Percentiles rank a stretch among this genome's conserved stretches.
phyloP scores from a whole-genome alignment of 257 asterid genomes.

The Nicotiana attenuata region DNA sequence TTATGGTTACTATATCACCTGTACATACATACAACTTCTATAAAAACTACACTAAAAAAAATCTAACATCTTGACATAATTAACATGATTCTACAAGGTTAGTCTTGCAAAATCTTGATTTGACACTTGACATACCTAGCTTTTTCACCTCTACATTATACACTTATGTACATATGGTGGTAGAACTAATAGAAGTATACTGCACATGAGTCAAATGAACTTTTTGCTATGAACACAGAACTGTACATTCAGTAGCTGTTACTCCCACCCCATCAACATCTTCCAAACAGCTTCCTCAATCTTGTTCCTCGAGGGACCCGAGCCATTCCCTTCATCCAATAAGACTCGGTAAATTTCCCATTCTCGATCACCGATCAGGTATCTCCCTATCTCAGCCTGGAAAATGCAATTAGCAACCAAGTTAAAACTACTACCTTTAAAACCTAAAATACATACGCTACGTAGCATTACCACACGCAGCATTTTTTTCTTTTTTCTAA shows the following conservation, averaged over 20 bases:
- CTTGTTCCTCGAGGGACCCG: slow-evolving; percentile 38
- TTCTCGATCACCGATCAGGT: slow-evolving; percentile 63
- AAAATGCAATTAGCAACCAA: not conserved
- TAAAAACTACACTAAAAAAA: not conserved
- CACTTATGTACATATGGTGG: not conserved
- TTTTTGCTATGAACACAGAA: not conserved
- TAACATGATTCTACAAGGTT: slow-evolving; percentile 15
- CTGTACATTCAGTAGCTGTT: not conserved
- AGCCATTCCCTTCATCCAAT: slow-evolving; percentile 68
- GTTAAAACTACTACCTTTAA: not conserved
- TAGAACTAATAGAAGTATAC: not conserved
- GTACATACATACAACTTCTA: not conserved
- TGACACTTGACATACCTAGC: not conserved
- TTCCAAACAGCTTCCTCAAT: slow-evolving; percentile 78
- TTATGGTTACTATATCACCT: not conserved
- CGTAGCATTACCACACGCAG: not conserved
- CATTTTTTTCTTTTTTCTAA: not conserved
- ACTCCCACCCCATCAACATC: slow-evolving; percentile 82
- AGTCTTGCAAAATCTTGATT: slow-evolving; percentile 11
- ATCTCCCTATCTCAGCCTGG: slow-evolving; percentile 82
- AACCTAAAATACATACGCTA: not conserved
- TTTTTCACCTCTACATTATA: not conserved
- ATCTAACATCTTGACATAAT: not conserved
- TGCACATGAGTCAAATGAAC: slow-evolving; percentile 18
- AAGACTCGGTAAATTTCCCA: slow-evolving; percentile 87